Evolutionary conservation across 306 rosid species (phyloP), one percentile per base, ranked within the genome.

Genomic region (Dalbergia oliveri): DNA sequence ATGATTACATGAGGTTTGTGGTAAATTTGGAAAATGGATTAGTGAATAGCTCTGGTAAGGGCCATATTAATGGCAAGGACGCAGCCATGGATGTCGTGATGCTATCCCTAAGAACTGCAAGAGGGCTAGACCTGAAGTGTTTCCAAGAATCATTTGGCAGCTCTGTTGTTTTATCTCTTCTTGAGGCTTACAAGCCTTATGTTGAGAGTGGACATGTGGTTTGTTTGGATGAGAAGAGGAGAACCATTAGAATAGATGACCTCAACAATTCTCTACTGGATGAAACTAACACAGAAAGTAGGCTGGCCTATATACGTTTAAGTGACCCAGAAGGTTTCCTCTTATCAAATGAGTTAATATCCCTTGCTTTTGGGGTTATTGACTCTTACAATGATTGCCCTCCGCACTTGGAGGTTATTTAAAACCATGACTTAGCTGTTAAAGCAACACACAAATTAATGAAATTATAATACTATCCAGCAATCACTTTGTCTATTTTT

Each of bases 251-350:
- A 45, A 79, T 76, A 37, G 92, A 87, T 37, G 89, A 95, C 39
- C 68, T 84, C 16, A 47, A 53, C 12, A 19, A 73, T 70, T 69
- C 69, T 73, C 64, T 45, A 4, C 61, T 65, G 23, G 34, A 85
- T 37, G 57, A 84, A 49, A 78, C 83, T 61, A 44, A 64, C 54
- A 69, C 65, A 43, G 68, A 69, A 45, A 68, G 53, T 44, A 79
- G 58, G 34, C 62, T 85, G 75, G 90, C 89, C 16, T 85, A 84
- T 75, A 75, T 93, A 67, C 81, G 99, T 76, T 88, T 93, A 23
- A 90, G 94, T 79, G 98, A 95, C 72, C 99, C 99, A 26, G 91
- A 93, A 71, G 97, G 99, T 75, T 95, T 95, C 82, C 94, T 95
- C 59, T 84, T 95, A 80, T 95, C 97, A 37, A 91, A 93, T 78